Base-by-base conservation (phyloP, 1,284 basidiomycete species). In the Trichosporon faecale region DNA sequence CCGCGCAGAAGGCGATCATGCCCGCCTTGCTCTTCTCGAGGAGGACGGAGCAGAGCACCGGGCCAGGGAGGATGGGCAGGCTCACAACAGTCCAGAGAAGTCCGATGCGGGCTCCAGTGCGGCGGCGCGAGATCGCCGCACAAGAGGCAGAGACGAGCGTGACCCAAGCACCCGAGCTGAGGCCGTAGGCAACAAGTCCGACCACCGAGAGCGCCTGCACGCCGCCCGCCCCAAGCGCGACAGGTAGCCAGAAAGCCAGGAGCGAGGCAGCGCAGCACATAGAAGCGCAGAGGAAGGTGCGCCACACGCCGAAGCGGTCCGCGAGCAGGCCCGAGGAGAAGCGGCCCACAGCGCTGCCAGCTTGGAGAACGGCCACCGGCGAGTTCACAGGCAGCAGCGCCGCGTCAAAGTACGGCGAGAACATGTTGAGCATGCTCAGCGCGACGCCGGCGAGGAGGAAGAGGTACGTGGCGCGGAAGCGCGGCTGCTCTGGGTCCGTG, bases 21-120 rank as follows among this genome's bases (percentile, higher is more conserved):
- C 27, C 57, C 18, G 57, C 21, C 57, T 61, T 61, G 57, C 57
- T 61, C 27, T 2, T 73, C 66, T 16, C 76, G 69, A 52, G 57
- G 18, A 82, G 67, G 6, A 75, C 76, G 11, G 77, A 78, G 64
- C 76, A 75, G 33, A 80, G 74, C 27, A 79, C 77, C 4, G 82
- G 82, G 3, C 82, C 81, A 1, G 74, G 75, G 23, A 82, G 74
- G 16, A 77, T 69, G 0, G 79, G 76, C 9, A 80, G 55, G 1
- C 72, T 66, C 3, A 77, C 75, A 6, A 78, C 67, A 3, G 75
- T 74, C 79, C 80, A 82, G 49, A 80, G 68, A 77, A 83, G 79
- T 4, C 82, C 81, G 57, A 83, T 70, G 9, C 81, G 65, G 72
- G 79, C 77, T 1, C 82, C 82, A 25, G 79, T 76, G 68, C 82